A percentile compares a stretch with the other conserved stretches of the same genome.
phyloP scores from a whole-genome alignment of 805 yeast species.

The Sporopachydermia quercuum region DNA sequence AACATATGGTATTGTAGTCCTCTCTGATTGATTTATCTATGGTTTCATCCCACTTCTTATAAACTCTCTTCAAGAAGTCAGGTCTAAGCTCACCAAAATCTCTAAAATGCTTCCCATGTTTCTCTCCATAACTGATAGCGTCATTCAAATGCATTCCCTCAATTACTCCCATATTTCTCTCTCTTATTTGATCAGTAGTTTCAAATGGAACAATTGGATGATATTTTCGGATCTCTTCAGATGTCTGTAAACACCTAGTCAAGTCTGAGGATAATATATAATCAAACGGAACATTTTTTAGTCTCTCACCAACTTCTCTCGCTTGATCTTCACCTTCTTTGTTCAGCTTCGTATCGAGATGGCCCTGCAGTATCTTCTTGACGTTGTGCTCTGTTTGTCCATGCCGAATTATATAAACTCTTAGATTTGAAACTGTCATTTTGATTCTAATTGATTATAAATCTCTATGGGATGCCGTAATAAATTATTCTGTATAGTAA shows the following conservation, averaged over 20 bases:
- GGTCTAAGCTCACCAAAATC: constrained; percentile 47
- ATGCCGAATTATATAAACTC: constrained; percentile 59
- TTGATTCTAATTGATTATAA: too few species aligned
- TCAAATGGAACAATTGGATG: constrained; percentile 16
- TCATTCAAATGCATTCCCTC: constrained; percentile 61
- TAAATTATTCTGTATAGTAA: too few species aligned
- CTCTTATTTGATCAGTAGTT: constrained; percentile 38
- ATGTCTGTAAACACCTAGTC: constrained; percentile 30
- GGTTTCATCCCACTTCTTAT: constrained; percentile 27
- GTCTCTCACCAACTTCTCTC: constrained; percentile 29
- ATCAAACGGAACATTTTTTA: constrained; percentile 28
- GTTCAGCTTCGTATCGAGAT: constrained; percentile 50
- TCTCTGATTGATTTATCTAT: constrained; percentile 23
- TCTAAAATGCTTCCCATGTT: constrained; percentile 42
- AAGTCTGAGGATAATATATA: constrained; percentile 37
- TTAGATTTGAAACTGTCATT: constrained; percentile 11
- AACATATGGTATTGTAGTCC: constrained; percentile 23
- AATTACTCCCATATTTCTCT: constrained; percentile 63
- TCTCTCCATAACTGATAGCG: constrained; percentile 36
- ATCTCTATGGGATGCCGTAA: too few species aligned
- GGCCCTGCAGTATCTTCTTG: constrained; percentile 65
- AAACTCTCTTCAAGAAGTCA: constrained; percentile 34
- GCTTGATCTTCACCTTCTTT: constrained; percentile 51
- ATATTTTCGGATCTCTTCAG: constrained; percentile 24
- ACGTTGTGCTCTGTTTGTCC: constrained; percentile 73